These are phyloP conservation scores for Monotropa hypopitys DNA, from an alignment of 179 eudicot genomes.

Conservation along the genomic window DNA sequence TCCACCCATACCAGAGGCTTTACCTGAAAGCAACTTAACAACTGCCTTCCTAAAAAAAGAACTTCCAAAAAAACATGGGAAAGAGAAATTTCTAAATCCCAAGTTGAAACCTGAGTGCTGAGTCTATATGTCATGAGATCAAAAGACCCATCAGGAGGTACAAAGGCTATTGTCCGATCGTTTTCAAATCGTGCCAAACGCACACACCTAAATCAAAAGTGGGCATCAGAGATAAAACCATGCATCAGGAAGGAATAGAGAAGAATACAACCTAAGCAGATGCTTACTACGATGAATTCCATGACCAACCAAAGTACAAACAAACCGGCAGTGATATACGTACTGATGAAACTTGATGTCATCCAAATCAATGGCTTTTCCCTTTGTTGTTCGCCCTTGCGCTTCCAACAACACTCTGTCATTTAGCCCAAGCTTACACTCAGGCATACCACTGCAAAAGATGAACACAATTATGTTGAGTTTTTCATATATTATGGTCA, in stretches of 20 bases:
- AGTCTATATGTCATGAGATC: constrained; percentile 95
- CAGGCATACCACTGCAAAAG: constrained; percentile 92
- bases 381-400: constrained; percentile 79
- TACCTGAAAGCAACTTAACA: constrained; percentile 38
- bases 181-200: constrained; percentile 83
- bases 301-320: neutral
- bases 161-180: constrained; percentile 80
- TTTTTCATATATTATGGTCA: neutral
- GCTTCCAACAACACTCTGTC: constrained; percentile 89
- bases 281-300: neutral
- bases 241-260: neutral
- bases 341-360: constrained; percentile 98
- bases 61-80: neutral
- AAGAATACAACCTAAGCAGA: neutral
- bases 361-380: constrained; percentile 87
- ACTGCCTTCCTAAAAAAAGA: neutral
- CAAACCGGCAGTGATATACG: constrained; percentile 7
- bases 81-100: neutral
- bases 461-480: neutral
- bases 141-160: constrained; percentile 95
- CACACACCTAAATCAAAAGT: constrained; percentile 50
- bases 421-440: constrained; percentile 91
- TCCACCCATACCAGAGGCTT: constrained; percentile 95
- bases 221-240: neutral
- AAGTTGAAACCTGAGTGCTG: constrained; percentile 64